Evolutionary conservation across 441 rosid genomes (phyloP).

Genomic region (Euphorbia corollata): DNA sequence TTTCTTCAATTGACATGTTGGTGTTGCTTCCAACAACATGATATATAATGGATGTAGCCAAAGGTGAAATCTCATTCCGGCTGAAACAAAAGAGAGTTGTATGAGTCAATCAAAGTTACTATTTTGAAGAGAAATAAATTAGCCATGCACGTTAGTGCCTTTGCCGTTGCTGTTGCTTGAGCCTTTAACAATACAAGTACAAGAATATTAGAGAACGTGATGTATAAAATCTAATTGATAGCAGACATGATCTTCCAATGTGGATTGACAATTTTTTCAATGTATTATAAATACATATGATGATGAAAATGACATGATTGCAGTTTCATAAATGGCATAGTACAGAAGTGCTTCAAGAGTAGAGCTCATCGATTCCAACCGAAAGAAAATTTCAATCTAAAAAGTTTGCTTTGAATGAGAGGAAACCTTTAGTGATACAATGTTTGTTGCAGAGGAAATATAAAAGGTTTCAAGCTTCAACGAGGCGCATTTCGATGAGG

Average conservation of each 20-base stretch:
- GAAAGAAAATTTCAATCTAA: neutral
- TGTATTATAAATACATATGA: neutral
- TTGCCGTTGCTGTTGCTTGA: neutral
- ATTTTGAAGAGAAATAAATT: slow-evolving; percentile 10
- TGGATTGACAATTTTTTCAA: slow-evolving; percentile 14
- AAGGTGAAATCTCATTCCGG: neutral
- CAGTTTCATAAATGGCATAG: neutral
- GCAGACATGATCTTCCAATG: neutral
- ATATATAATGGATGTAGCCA: neutral
- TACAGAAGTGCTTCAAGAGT: neutral
- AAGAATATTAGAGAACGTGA: neutral
- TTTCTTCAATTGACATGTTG: neutral
- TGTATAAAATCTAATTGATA: neutral
- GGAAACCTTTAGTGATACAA: too few species aligned
- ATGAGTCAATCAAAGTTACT: neutral
- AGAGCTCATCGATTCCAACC: neutral
- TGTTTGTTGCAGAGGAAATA: neutral
- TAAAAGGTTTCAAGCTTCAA: too few species aligned
- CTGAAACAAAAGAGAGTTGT: slow-evolving; percentile 6
- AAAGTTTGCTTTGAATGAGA: neutral
- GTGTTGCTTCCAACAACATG: neutral
- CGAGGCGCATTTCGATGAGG: neutral
- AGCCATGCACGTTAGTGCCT: neutral
- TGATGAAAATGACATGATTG: neutral
- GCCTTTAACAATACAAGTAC: neutral